These are phyloP conservation scores for Cadophora malorum DNA, from an alignment of 2,329 filamentous ascomycete species.

Conservation along the genomic window DNA sequence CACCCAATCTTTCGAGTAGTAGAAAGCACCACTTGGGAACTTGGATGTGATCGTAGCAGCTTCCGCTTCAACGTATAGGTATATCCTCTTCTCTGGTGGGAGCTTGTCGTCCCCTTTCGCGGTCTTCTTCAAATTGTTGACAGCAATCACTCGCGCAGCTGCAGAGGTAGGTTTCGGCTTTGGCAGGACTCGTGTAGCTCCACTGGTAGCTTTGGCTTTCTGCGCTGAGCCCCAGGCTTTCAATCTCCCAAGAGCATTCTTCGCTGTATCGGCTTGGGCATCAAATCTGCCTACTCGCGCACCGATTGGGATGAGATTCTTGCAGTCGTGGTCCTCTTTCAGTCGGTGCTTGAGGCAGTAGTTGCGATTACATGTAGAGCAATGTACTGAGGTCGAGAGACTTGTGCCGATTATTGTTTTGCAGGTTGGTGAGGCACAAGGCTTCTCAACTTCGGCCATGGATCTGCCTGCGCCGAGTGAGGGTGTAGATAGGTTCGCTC, in stretches of 20 bases:
- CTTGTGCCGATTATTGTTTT: conserved; percentile 75
- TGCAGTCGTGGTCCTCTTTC: conserved; percentile 83
- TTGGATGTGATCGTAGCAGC: conserved; percentile 85
- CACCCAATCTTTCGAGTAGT: conserved; percentile 86
- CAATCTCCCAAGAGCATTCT: conserved; percentile 77
- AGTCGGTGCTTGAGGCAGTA: conserved; percentile 83
- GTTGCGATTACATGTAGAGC: conserved; percentile 71
- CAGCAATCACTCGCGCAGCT: conserved; percentile 68
- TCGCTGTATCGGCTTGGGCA: conserved; percentile 66
- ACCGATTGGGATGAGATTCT: conserved; percentile 69
- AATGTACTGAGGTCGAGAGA: conserved; percentile 72
- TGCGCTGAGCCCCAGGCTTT: conserved; percentile 82
- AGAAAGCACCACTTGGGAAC: conserved; percentile 81
- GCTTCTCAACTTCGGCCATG: conserved; percentile 66
- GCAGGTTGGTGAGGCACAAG: conserved; percentile 70
- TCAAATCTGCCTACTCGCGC: conserved; percentile 54
- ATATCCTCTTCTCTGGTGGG: conserved; percentile 82
- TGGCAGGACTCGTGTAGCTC: conserved; percentile 57
- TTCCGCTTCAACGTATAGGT: conserved; percentile 88
- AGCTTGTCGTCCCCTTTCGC: conserved; percentile 91
- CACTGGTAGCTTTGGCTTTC: conserved; percentile 54
- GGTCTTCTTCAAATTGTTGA: conserved; percentile 81
- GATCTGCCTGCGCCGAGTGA: conserved; percentile 60
- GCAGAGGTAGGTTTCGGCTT: conserved; percentile 68
- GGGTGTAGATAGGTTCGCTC: conserved; percentile 59